Evolutionary conservation across 768 basidiomycete species (phyloP).

Genomic region (Kwoniella sp.): DNA sequence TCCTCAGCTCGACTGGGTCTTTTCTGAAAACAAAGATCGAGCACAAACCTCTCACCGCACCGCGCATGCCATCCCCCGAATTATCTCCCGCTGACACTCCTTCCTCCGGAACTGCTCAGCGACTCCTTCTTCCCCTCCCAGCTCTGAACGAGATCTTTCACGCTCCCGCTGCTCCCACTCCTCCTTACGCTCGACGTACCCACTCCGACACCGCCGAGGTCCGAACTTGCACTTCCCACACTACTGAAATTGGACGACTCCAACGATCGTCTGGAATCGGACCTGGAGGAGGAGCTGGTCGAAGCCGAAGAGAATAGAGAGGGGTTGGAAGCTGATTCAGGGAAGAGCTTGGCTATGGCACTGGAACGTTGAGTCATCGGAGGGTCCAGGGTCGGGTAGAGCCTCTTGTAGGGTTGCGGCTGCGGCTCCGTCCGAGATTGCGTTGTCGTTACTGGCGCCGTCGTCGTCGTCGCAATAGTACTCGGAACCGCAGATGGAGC

Average conservation of each 20-base stretch:
- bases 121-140: conserved; percentile 28
- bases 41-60: too few relatives aligned
- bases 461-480: not conserved
- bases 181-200: too few relatives aligned
- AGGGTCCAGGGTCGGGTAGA: conserved; percentile 37
- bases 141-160: conserved; percentile 36
- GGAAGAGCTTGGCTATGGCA: conserved; percentile 39
- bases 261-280: not conserved
- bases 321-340: conserved; percentile 15
- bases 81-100: not conserved
- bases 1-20: too few relatives aligned
- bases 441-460: not conserved
- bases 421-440: not conserved
- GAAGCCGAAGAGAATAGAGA: not conserved
- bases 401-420: conserved; percentile 3
- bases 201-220: too few relatives aligned
- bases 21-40: too few relatives aligned
- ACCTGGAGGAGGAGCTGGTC: not conserved
- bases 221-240: too few relatives aligned
- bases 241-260: not conserved
- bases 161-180: conserved; percentile 30
- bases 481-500: not conserved
- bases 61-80: too few relatives aligned
- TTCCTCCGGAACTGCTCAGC: not conserved
- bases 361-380: conserved; percentile 35